Evolutionary conservation across 306 rosid species (phyloP).

Genomic region (Vigna mungo): DNA sequence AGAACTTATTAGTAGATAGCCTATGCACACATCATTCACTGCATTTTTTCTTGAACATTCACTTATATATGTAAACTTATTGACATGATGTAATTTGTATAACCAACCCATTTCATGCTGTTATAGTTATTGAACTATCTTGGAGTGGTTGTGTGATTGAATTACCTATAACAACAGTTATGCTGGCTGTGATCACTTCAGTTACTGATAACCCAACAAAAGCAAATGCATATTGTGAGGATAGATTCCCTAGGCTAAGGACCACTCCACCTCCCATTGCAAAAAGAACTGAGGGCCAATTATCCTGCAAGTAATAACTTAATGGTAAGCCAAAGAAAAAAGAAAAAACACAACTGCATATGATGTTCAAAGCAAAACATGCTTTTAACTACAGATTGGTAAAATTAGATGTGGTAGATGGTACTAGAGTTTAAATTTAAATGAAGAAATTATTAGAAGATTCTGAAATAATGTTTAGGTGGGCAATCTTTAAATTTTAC

Average conservation of each 20-base stretch:
- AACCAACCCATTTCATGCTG: background rate
- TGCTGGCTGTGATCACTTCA: slow-evolving; percentile 81
- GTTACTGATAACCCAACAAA: slow-evolving; percentile 86
- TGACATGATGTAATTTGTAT: background rate
- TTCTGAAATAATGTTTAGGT: too few species aligned
- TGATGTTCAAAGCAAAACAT: slow-evolving; percentile 43
- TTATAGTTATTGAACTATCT: background rate
- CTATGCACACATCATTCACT: background rate
- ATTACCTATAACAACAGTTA: slow-evolving; percentile 82
- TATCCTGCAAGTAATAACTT: slow-evolving; percentile 59
- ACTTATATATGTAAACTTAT: background rate
- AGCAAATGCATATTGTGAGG: slow-evolving; percentile 84
- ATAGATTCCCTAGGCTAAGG: slow-evolving; percentile 86
- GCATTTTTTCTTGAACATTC: background rate
- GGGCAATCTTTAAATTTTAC: too few species aligned
- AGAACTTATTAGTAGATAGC: background rate
- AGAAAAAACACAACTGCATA: slow-evolving; percentile 42
- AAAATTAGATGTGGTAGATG: background rate
- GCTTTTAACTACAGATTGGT: background rate
- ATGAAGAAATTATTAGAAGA: background rate
- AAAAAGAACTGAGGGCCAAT: slow-evolving; percentile 86
- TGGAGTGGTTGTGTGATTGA: slow-evolving; percentile 22
- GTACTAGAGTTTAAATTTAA: background rate
- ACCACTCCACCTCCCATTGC: slow-evolving; percentile 89
- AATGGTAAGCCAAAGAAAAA: slow-evolving; percentile 24